Percentiles rank a stretch among this genome's conserved stretches.
These are phyloP conservation scores for Phytophthora megakarya DNA, from an alignment of 352 stramenopile species.

Conservation along the genomic window DNA sequence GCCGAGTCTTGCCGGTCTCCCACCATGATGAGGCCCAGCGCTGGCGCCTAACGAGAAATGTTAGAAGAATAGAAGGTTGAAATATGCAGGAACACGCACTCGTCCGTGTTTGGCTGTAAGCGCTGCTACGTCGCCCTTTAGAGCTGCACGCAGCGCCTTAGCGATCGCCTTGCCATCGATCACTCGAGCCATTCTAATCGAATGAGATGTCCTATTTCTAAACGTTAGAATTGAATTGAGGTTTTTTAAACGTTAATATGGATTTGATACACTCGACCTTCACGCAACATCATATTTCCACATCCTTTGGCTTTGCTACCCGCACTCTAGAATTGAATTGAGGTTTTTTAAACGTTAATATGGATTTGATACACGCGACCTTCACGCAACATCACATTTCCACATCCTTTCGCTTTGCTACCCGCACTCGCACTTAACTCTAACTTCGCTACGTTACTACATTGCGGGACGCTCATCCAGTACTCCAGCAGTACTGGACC, in stretches of 20 bases:
- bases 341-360: too few relatives aligned
- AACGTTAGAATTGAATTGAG: constrained; percentile 7
- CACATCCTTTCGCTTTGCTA: too few relatives aligned
- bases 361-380: too few relatives aligned
- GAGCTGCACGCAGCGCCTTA: constrained; percentile 57
- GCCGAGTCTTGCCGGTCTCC: constrained; percentile 95
- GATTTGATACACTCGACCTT: too few relatives aligned
- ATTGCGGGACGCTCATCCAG: too few relatives aligned
- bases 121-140: constrained; percentile 64
- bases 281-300: too few relatives aligned
- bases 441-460: too few relatives aligned
- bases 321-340: constrained; percentile 4
- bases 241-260: too few relatives aligned
- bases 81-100: constrained; percentile 18
- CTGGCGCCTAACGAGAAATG: constrained; percentile 68
- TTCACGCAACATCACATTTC: too few relatives aligned
- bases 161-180: constrained; percentile 80
- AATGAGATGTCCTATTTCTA: not conserved
- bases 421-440: too few relatives aligned
- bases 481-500: too few relatives aligned
- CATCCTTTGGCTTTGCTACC: too few relatives aligned
- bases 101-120: constrained; percentile 57
- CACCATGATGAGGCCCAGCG: constrained; percentile 98
- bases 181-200: constrained; percentile 34
- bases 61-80: constrained; percentile 9